These are phyloP conservation scores for Saccharomyces hybrid DNA, from an alignment of 1,139 yeast species.

Conservation along the genomic window DNA sequence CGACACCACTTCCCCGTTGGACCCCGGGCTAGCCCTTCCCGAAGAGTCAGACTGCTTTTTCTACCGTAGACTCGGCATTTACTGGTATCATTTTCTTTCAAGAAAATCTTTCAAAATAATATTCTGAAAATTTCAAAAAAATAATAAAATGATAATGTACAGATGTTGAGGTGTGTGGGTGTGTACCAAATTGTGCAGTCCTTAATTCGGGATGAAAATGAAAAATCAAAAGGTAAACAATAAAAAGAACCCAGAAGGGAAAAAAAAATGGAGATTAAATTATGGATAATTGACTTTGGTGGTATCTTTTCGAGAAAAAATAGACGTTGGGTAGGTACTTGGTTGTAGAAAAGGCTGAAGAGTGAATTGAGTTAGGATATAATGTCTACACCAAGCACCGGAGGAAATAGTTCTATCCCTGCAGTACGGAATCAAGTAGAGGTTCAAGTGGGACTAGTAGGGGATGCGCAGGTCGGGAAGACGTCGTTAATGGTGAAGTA, in stretches of 20 bases:
- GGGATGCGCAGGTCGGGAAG: constrained; percentile 97
- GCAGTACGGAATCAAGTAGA: constrained; percentile 48
- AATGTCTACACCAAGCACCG: not conserved
- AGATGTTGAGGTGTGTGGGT: not conserved
- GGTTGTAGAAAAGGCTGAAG: not conserved
- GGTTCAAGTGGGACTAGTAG: constrained; percentile 85
- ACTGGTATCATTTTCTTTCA: not conserved
- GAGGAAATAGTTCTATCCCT: constrained; percentile 8
- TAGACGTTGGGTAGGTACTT: not conserved
- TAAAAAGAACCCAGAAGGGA: constrained; percentile 7
- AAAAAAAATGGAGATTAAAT: constrained; percentile 2
- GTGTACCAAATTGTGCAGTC: not conserved
- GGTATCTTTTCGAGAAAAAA: not conserved
- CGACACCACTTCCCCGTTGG: not conserved
- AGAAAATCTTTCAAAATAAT: not conserved
- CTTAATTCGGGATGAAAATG: not conserved
- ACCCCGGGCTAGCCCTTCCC: not conserved
- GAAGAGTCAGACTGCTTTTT: not conserved
- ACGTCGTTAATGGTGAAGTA: constrained; percentile 95
- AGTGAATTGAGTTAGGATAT: not conserved
- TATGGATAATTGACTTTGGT: not conserved
- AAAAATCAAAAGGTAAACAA: constrained; percentile 5
- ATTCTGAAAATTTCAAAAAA: not conserved
- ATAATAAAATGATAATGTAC: not conserved
- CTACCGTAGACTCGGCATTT: not conserved